These are phyloP conservation scores for Leishmania mexicana DNA, from an alignment of 208 protist genomes.

Conservation along the genomic window DNA sequence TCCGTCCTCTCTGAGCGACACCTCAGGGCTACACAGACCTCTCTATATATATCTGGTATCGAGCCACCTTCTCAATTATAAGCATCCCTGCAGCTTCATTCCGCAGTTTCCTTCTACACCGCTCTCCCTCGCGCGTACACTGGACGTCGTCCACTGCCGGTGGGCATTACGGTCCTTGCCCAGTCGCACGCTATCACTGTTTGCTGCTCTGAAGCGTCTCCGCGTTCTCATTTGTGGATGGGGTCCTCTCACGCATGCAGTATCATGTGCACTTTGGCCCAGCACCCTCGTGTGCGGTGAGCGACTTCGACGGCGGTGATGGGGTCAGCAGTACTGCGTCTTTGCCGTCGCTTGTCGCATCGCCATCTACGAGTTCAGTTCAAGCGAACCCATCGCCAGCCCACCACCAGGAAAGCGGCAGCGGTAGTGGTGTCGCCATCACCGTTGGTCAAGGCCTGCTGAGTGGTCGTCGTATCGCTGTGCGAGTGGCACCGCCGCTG, in stretches of 20 bases:
- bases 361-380: background rate
- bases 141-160: background rate
- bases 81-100: background rate
- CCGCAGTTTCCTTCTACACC: background rate
- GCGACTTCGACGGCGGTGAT: background rate
- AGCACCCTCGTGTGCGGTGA: background rate
- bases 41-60: background rate
- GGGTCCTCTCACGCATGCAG: constrained; percentile 7
- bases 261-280: constrained; percentile 9
- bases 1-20: background rate
- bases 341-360: background rate
- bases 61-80: background rate
- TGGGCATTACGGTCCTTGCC: background rate
- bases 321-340: background rate
- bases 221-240: background rate
- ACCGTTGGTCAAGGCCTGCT: constrained; percentile 14
- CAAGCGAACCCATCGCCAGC: background rate
- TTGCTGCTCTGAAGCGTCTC: background rate
- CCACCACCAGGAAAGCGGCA: background rate
- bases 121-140: background rate
- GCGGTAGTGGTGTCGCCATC: constrained; percentile 1
- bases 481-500: constrained; percentile 6
- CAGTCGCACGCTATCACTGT: background rate
- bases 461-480: constrained; percentile 14
- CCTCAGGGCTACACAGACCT: background rate